These are phyloP conservation scores for Candida tammaniensis DNA, from an alignment of 805 yeast genomes.

Conservation along the genomic window DNA sequence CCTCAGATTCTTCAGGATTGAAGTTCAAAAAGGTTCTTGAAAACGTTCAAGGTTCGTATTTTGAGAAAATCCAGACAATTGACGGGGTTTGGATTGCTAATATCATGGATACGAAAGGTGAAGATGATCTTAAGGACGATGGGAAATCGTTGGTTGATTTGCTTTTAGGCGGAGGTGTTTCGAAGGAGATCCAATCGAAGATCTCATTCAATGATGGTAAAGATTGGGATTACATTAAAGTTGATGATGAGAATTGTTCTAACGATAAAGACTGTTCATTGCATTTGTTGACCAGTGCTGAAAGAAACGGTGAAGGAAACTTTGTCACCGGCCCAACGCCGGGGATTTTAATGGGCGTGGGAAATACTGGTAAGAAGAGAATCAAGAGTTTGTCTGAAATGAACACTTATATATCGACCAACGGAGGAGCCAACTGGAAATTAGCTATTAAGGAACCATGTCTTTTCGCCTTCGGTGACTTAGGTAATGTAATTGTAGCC, in stretches of 20 bases:
- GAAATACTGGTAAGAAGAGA: constrained; percentile 27
- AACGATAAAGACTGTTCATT: constrained; percentile 49
- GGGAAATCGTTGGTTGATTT: constrained; percentile 24
- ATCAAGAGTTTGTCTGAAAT: constrained; percentile 13
- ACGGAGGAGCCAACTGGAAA: constrained; percentile 77
- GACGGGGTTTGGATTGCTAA: constrained; percentile 65
- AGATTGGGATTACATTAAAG: constrained; percentile 48
- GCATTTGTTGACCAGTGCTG: constrained; percentile 32
- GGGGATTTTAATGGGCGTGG: constrained; percentile 39
- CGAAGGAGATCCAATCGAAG: constrained; percentile 25
- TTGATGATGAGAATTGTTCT: constrained; percentile 44
- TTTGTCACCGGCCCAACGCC: constrained; percentile 54
- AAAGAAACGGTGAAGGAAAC: constrained; percentile 40
- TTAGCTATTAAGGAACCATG: constrained; percentile 52
- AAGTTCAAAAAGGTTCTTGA: constrained; percentile 45
- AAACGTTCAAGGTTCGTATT: constrained; percentile 39
- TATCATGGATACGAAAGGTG: constrained; percentile 16
- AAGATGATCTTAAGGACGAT: constrained; percentile 12
- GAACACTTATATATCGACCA: constrained; percentile 63
- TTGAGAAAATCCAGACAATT: constrained; percentile 46
- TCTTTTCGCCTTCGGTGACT: constrained; percentile 65
- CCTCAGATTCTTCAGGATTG: constrained; percentile 60
- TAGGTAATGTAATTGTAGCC: constrained; percentile 70
- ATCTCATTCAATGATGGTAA: constrained; percentile 53
- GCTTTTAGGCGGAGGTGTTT: constrained; percentile 19